Base-by-base conservation (phyloP, 2,329 filamentous ascomycete genomes). In the Fusarium tricinctum region DNA sequence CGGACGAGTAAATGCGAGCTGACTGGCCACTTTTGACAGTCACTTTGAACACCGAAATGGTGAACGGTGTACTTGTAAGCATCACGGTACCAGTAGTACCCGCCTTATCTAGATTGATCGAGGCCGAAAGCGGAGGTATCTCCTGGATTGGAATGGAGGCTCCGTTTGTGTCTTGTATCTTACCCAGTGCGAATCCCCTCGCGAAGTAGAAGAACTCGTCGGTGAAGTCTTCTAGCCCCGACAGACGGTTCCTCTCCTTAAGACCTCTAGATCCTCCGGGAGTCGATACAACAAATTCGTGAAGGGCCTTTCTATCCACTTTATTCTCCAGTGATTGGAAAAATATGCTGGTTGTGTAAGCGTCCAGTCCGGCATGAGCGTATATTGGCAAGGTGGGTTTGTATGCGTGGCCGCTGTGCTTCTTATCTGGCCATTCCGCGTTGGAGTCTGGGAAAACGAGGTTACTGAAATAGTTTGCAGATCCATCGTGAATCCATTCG, bases 391-490 rank as follows among this genome's bases (percentile, higher is more conserved):
- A 17, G 5, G n/a, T n/a, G 7, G 65, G 62, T 5, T 66, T 23
- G 32, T 69, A 69, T 7, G 35, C 26, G 14, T 43, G 35, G 8
- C 38, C 49, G 15, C 45, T 45, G 28, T 57, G 64, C 6, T 49
- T n/a, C 5, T 46, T 32, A 3, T 51, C 55, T 8, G 55, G 53
- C 67, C 66, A 69, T 48, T 66, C 67, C 0, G 17, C 19, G 7
- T 70, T 69, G 20, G 45, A 43, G 9, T 20, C 8, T 6, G 62
- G 58, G 23, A 60, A 69, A 28, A 66, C 58, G 8, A 63, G 38
- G 22, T 69, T 70, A 33, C 62, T 59, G 12, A 69, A 61, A 38
- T 70, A 69, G 23, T 66, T 63, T 19, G 67, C 66, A 6, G 66
- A 63, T n/a, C 58, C 65, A 3, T 66, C 62, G 7, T 20, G 14